These are phyloP conservation scores for Coemansia sp. DNA, from an alignment of 192 early-diverging fungal genomes.

Conservation along the genomic window DNA sequence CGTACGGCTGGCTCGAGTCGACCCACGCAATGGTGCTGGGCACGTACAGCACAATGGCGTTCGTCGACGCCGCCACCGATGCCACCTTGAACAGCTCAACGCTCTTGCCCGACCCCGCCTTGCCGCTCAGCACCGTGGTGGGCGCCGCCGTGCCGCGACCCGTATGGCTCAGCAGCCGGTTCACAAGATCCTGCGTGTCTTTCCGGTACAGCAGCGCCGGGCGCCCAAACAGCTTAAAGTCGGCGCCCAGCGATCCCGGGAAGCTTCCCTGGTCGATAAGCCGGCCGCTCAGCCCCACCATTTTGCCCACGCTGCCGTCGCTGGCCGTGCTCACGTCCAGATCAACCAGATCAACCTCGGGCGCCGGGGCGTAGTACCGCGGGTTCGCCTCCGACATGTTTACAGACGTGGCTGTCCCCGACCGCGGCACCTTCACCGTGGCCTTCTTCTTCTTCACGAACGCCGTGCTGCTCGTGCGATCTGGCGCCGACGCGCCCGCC, in stretches of 20 bases:
- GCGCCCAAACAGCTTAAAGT: slow-evolving; percentile 40
- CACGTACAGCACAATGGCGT: slow-evolving; percentile 33
- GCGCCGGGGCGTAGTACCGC: slow-evolving; percentile 17
- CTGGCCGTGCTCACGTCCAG: slow-evolving; percentile 23
- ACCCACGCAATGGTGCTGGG: slow-evolving; percentile 30
- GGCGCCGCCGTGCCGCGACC: slow-evolving; percentile 10
- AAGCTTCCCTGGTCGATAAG: slow-evolving; percentile 22
- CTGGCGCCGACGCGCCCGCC: too few relatives aligned
- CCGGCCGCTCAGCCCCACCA: slow-evolving; percentile 15
- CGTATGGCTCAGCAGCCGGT: slow-evolving; percentile 8
- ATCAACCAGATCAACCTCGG: neutral
- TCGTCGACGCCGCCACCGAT: slow-evolving; percentile 19
- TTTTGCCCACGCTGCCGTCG: slow-evolving; percentile 5
- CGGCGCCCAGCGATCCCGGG: slow-evolving; percentile 27
- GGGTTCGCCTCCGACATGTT: slow-evolving; percentile 29
- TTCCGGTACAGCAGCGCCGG: slow-evolving; percentile 41
- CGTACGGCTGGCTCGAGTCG: slow-evolving; percentile 43
- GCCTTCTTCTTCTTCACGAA: slow-evolving; percentile 20
- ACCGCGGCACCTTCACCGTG: slow-evolving; percentile 7
- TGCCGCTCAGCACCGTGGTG: slow-evolving; percentile 32
- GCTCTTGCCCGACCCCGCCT: slow-evolving; percentile 36
- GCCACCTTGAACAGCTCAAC: slow-evolving; percentile 43
- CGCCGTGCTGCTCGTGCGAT: slow-evolving; percentile 37
- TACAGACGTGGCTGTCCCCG: slow-evolving; percentile 29
- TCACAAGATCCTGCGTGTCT: slow-evolving; percentile 21